Conservation (phyloP, 1,284 basidiomycete species). For the Puccinia horiana region DNA sequence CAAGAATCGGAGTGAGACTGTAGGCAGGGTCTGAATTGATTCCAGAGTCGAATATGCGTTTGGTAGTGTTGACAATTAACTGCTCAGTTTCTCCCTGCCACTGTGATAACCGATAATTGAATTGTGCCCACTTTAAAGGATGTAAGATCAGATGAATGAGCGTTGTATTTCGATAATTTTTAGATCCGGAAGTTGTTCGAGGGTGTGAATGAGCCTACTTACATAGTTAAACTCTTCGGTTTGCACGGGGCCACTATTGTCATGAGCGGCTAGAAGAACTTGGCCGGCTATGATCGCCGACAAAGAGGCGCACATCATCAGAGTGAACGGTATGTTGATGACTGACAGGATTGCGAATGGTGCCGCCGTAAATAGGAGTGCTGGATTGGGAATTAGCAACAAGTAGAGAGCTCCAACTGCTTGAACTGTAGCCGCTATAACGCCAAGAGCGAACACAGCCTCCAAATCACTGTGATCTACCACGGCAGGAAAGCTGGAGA, state of each 20-base stretch:
- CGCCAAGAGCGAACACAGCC: not conserved
- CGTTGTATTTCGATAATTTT: not conserved
- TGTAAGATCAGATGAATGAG: not conserved
- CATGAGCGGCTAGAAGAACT: not conserved
- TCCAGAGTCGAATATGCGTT: constrained; percentile 10
- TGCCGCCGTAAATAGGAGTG: constrained; percentile 28
- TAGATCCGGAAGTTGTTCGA: not conserved
- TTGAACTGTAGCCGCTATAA: constrained; percentile 24
- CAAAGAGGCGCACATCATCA: constrained; percentile 30
- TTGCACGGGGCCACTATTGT: constrained; percentile 12
- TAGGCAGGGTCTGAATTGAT: constrained; percentile 26
- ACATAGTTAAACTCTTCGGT: constrained; percentile 30
- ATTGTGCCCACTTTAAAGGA: constrained; percentile 29
- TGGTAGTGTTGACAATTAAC: constrained; percentile 10
- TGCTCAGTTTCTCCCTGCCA: constrained; percentile 22
- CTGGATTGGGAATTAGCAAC: constrained; percentile 1
- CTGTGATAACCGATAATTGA: constrained; percentile 29
- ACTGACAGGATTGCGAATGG: constrained; percentile 28
- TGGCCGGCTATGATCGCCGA: constrained; percentile 12
- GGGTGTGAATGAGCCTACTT: not conserved
- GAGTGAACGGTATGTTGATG: constrained; percentile 24
- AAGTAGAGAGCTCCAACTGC: constrained; percentile 31
- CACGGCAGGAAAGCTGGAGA: constrained; percentile 29
- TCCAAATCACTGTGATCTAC: constrained; percentile 16
- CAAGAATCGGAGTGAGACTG: constrained; percentile 18